These are phyloP conservation scores for Stenogyne calaminthoides DNA, from an alignment of 305 asterid species.

Conservation along the genomic window DNA sequence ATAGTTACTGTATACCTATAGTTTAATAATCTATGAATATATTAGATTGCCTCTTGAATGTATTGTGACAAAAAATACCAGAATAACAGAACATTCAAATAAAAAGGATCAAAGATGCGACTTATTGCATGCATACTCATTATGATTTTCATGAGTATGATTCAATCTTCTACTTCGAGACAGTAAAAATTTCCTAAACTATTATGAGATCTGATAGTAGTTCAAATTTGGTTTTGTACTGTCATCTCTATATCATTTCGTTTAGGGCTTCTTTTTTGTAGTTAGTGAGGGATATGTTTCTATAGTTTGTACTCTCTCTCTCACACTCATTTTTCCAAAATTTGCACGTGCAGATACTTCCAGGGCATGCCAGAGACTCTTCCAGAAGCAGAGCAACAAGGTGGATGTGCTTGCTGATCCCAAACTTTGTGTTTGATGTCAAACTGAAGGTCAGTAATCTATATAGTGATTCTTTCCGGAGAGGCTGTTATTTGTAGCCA, in stretches of 20 bases:
- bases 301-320: neutral
- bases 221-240: too few relatives aligned
- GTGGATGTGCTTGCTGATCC: slow-evolving; percentile 89
- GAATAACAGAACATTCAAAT: neutral
- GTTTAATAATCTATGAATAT: neutral
- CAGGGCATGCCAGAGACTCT: slow-evolving; percentile 81
- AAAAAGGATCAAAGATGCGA: neutral
- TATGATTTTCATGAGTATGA: slow-evolving; percentile 1
- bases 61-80: neutral
- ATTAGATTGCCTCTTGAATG: neutral
- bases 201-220: too few relatives aligned
- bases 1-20: neutral
- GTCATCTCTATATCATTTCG: too few relatives aligned
- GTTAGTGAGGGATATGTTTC: neutral
- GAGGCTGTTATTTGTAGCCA: slow-evolving; percentile 36
- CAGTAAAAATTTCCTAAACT: too few relatives aligned
- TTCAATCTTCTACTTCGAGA: neutral
- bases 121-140: neutral
- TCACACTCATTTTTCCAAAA: neutral
- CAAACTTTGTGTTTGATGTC: slow-evolving; percentile 9
- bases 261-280: too few relatives aligned
- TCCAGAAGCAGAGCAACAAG: slow-evolving; percentile 75
- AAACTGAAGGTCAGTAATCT: slow-evolving; percentile 26
- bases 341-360: slow-evolving; percentile 65
- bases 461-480: slow-evolving; percentile 30